Evolutionary conservation across 1,139 yeast species (phyloP), one percentile per base, ranked within the genome.

Genomic region (Hansenula sp.): DNA sequence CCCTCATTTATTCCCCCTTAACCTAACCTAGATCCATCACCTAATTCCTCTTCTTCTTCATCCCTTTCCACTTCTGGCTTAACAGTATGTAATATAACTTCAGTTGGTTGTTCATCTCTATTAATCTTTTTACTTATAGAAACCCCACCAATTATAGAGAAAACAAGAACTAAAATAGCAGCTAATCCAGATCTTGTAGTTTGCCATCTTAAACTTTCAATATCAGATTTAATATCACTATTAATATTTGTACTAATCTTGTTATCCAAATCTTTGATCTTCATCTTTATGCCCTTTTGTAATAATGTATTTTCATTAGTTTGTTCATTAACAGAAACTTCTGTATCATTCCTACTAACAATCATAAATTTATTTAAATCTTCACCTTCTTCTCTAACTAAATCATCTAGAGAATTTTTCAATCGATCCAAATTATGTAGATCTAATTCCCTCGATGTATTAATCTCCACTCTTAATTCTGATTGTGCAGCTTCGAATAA

Each of bases 401-500:
- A 87, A 40, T 96, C 70, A 54, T 88, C 90, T 41, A 91, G 63
- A 30, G 81, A 75, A 38, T 85, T 80, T 47, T 86, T 80, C 41
- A 81, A 76, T 49, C 82, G 79, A 21, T 84, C 79, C 46, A 82
- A 68, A 49, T 84, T 87, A 52, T 83, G 81, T 42, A 86, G 71
- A 53, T 88, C 89, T 19, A 72, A 71, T 52, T 85, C 91, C 49
- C 97, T 70, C 17, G 85, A 76, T 41, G 85, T 74, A 37, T 85
- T 82, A 19, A 90, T 78, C 56, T 90, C 96, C 33, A 87, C 89
- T 41, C 86, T 65, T 36, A 93, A 68, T 61, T 93, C 98, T 46
- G 93, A 85, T 53, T 90, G 88, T 0, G 97, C 96, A 38, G 97
- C 95, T 60, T 90, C 94, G 63, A 90, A 91, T 27, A 93, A 68